Evolutionary conservation across 129 eudicot genomes (phyloP).

Genomic region (Centaurea solstitialis): DNA sequence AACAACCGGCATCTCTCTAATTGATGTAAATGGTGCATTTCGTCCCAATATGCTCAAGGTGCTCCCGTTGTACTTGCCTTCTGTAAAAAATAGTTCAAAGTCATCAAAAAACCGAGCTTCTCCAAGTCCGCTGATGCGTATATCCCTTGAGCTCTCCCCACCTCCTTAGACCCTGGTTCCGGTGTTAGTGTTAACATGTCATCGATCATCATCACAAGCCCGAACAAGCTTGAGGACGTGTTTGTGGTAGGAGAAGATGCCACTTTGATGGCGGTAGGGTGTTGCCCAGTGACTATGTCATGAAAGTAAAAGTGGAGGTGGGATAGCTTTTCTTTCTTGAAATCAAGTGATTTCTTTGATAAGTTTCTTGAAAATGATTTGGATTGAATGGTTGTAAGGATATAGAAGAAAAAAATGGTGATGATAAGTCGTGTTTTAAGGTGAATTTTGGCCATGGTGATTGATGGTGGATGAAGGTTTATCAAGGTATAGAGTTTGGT

Average conservation of each 20-base stretch:
- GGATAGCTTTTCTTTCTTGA: slow-evolving; percentile 21
- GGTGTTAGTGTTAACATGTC: slow-evolving; percentile 37
- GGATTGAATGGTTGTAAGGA: slow-evolving; percentile 7
- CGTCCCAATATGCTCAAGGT: slow-evolving; percentile 37
- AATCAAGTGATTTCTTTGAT: slow-evolving; percentile 15
- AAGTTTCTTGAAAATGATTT: slow-evolving; percentile 14
- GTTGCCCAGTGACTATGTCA: slow-evolving; percentile 20
- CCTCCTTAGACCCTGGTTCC: slow-evolving; percentile 15
- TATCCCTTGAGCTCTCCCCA: slow-evolving; percentile 44
- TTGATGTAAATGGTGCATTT: slow-evolving; percentile 9
- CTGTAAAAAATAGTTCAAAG: slow-evolving; percentile 23
- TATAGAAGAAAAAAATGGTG: slow-evolving; percentile 1
- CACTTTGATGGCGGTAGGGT: slow-evolving; percentile 27
- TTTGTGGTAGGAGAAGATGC: slow-evolving; percentile 18
- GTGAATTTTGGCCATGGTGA: slow-evolving; percentile 11
- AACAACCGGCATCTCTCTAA: slow-evolving; percentile 44
- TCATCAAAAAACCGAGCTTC: slow-evolving; percentile 26
- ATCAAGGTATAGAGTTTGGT: neutral
- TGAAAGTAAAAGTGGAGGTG: slow-evolving; percentile 31
- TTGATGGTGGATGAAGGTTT: neutral
- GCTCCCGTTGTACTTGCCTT: slow-evolving; percentile 40
- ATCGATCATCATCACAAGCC: slow-evolving; percentile 31
- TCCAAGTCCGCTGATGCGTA: slow-evolving; percentile 25
- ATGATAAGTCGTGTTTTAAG: neutral
- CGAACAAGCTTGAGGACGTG: slow-evolving; percentile 22